Base-by-base conservation (phyloP, 2,329 filamentous ascomycete genomes). In the Pestalotiopsis fici region DNA sequence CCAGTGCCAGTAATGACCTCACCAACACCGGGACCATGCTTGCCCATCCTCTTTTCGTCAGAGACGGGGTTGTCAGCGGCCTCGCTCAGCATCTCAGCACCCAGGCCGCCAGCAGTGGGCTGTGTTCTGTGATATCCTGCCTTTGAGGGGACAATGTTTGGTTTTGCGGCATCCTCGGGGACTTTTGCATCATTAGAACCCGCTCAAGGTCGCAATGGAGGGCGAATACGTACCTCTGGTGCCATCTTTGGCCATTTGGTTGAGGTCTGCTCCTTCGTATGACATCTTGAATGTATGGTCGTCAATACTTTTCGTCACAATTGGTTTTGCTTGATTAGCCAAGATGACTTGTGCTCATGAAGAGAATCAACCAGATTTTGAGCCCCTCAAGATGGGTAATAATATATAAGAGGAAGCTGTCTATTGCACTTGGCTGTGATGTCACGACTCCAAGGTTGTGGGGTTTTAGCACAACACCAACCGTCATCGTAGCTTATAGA, bases 171-270 rank as follows among this genome's bases (percentile, higher is more conserved):
- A 60, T 60, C 57, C 5, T 39, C 31, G 11, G 57, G 57, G 13
- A 60, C 57, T 60, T 21, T 11, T 5, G n/a, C 5, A 9, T 6
- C 11, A 6, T 25, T 37, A 11, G 27, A n/a, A n/a, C n/a, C n/a
- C n/a, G n/a, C n/a, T 31, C 12, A 57, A 1, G 12, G 0, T 57
- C 13, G 55, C 1, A 28, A 2, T 5, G 2, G 7, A 28, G 3
- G 13, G 13, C 6, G 21, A 28, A 28, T 12, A n/a, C 3, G 7
- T 57, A 57, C 55, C 27, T 25, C 23, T 57, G 57, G 57, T 60
- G 57, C 57, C 57, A 4, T 60, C 57, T 15, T 60, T 60, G 27
- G 27, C 57, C 57, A 60, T 60, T 27, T 60, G 57, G 57, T 60
- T 60, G 2, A 60, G 31, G 18, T 60, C 57, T 35, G 27, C 57